Evolutionary conservation across 306 rosid genomes (phyloP), one percentile per base, ranked within the genome.

Genomic region (Malus orientalis): DNA sequence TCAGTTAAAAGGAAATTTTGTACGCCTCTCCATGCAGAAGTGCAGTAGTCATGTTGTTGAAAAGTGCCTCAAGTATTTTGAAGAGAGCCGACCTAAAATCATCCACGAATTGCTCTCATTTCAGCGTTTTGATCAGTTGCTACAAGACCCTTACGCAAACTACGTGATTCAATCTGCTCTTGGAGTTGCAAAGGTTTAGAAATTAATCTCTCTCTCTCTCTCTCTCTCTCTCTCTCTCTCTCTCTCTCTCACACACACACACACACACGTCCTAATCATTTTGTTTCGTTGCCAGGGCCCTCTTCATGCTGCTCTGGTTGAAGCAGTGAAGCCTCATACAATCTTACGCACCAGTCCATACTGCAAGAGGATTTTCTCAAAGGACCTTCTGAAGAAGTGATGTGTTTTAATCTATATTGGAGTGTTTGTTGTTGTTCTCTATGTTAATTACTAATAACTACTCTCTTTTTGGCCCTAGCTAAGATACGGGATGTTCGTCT

Each of bases 21-120:
- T 81, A 10, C 73, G 3, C 29, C 85, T 91, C 70, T 86, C 97
- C 2, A 82, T 57, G 19, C 91, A 88, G 78, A 91, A 91, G 25
- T 89, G 82, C 33, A 87, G 97, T 79, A 91, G 97, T 69, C 95
- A 91, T 20, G 95, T 91, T 32, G 88, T 91, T 53, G 95, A 91
- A 73, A 91, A 87, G 76, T 89, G 89, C 79, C 93, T 91, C 5
- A 69, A 49, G 75, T 75, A 82, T 69, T 23, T 84, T 73, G 80
- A 32, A 69, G 90, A 84, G 54, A 78, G 80, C 75, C 86, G 95
- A 65, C 42, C 83, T 8, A 88, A 71, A 69, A 80, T 91, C 66
- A 81, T 89, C 78, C 69, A 81, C 8, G 97, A 91, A 78, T 66
- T 91, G 78, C 75, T 85, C 32, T 69, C 86, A 38, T 67, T 57